phyloP scores from a whole-genome alignment of 495 filamentous ascomycete species.

The Lasiosphaeriaceae sp. region DNA sequence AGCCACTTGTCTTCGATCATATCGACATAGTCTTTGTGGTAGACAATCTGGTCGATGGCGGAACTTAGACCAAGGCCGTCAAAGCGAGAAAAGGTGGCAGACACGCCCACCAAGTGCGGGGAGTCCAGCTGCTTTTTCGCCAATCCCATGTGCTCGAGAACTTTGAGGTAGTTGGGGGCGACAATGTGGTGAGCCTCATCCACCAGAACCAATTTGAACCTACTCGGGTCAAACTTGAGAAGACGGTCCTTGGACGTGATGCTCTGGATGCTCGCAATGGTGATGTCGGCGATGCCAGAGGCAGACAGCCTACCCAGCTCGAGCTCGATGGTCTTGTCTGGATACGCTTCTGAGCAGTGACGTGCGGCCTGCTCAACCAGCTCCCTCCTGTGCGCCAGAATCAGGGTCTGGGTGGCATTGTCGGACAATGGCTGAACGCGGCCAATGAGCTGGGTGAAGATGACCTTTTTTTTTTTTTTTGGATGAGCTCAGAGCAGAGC shows the following conservation, averaged over 20 bases:
- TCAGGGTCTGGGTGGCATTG: conserved; percentile 71
- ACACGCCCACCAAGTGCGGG: conserved; percentile 83
- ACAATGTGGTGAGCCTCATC: conserved; percentile 99
- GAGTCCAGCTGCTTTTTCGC: conserved; percentile 46
- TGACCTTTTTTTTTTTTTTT: conserved; percentile 52
- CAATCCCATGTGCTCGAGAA: conserved; percentile 72
- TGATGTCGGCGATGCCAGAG: conserved; percentile 81
- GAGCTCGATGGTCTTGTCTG: conserved; percentile 72
- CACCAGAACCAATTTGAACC: conserved; percentile 88
- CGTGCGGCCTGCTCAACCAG: conserved; percentile 91
- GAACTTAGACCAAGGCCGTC: conserved; percentile 86
- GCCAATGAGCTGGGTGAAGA: conserved; percentile 93
- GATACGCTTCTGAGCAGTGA: conserved; percentile 79
- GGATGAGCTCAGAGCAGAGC: background rate
- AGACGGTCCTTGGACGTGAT: conserved; percentile 72
- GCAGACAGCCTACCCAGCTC: conserved; percentile 81
- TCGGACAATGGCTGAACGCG: conserved; percentile 59
- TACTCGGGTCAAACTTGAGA: conserved; percentile 69
- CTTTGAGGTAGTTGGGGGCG: conserved; percentile 67
- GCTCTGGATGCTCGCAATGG: conserved; percentile 84
- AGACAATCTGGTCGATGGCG: conserved; percentile 93
- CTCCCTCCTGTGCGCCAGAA: conserved; percentile 87
- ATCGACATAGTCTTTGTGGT: conserved; percentile 94
- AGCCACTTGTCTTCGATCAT: conserved; percentile 91
- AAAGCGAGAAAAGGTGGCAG: conserved; percentile 83